Evolutionary conservation across 1,139 yeast genomes (phyloP).

Genomic region (Saccharomyces hybrid): DNA sequence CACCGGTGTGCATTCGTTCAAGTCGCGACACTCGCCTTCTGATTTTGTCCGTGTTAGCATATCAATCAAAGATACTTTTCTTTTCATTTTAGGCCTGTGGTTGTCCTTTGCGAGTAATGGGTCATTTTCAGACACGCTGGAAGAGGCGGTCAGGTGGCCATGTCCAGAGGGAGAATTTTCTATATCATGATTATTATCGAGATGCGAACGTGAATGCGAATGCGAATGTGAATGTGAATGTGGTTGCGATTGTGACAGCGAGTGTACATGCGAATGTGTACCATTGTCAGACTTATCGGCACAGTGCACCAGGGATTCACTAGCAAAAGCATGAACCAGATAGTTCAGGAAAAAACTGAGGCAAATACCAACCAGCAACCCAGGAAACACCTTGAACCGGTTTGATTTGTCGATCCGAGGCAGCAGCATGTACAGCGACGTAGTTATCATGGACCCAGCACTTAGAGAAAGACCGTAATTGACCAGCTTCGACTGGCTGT

Average conservation of each 20-base stretch:
- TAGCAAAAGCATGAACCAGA: conserved; percentile 63
- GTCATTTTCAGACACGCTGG: not conserved
- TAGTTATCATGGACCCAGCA: conserved; percentile 70
- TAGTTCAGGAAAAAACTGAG: conserved; percentile 55
- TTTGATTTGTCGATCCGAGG: conserved; percentile 53
- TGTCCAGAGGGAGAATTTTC: not conserved
- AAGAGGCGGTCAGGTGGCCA: not conserved
- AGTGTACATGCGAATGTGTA: not conserved
- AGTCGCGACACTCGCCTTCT: conserved; percentile 7
- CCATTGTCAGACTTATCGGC: conserved; percentile 45
- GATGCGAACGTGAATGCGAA: conserved; percentile 13
- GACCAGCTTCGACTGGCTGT: conserved; percentile 24
- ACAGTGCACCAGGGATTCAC: conserved; percentile 82
- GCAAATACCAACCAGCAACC: conserved; percentile 52
- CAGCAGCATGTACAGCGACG: conserved; percentile 64
- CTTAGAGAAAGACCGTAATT: conserved; percentile 41
- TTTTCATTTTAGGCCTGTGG: not conserved
- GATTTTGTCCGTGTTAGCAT: conserved; percentile 3
- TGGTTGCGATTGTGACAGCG: conserved; percentile 2
- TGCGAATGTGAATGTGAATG: conserved; percentile 14
- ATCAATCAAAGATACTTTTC: conserved; percentile 5
- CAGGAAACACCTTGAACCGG: conserved; percentile 39
- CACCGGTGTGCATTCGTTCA: conserved; percentile 4
- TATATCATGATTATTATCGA: conserved; percentile 10
- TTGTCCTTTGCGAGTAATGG: not conserved